These are phyloP conservation scores for Epithele typhae DNA, from an alignment of 768 basidiomycete genomes.

Conservation along the genomic window DNA sequence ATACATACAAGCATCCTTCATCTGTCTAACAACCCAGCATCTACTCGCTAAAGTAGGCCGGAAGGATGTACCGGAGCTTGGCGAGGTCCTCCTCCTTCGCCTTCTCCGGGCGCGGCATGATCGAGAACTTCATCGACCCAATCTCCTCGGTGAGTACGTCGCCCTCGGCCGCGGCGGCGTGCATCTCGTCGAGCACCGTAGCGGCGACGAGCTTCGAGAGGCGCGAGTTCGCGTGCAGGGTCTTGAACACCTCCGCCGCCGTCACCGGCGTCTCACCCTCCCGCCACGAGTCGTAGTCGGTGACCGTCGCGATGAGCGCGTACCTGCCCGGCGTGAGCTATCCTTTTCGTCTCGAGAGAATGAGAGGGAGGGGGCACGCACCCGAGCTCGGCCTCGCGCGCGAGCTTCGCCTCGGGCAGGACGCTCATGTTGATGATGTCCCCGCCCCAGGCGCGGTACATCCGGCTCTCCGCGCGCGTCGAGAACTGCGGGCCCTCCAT, in stretches of 20 bases:
- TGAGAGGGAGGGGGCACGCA: too few relatives aligned
- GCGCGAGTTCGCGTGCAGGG: slow-evolving; percentile 81
- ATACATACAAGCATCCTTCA: too few relatives aligned
- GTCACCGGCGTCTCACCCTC: slow-evolving; percentile 79
- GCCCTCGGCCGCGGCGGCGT: slow-evolving; percentile 49
- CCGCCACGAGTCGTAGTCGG: slow-evolving; percentile 97
- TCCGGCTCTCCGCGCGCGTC: slow-evolving; percentile 91
- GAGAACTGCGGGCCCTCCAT: slow-evolving; percentile 99
- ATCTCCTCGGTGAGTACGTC: slow-evolving; percentile 62
- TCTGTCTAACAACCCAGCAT: too few relatives aligned
- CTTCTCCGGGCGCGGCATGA: slow-evolving; percentile 65
- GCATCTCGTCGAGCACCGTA: slow-evolving; percentile 64
- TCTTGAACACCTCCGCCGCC: slow-evolving; percentile 86
- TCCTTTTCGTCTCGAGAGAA: too few relatives aligned
- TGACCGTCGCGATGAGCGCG: slow-evolving; percentile 84
- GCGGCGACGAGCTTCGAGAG: slow-evolving; percentile 75
- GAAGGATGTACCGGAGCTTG: slow-evolving; percentile 74
- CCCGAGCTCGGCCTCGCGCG: slow-evolving; percentile 93
- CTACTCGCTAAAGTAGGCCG: slow-evolving; percentile 70
- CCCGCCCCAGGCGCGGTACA: slow-evolving; percentile 92
- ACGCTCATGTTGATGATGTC: slow-evolving; percentile 98
- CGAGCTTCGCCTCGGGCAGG: slow-evolving; percentile 95
- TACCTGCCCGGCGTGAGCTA: too few relatives aligned
- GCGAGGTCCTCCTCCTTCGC: slow-evolving; percentile 55
- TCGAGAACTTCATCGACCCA: slow-evolving; percentile 81